Evolutionary conservation across 129 eudicot genomes (phyloP), one percentile per base, ranked within the genome.

Genomic region (Tanacetum coccineum): DNA sequence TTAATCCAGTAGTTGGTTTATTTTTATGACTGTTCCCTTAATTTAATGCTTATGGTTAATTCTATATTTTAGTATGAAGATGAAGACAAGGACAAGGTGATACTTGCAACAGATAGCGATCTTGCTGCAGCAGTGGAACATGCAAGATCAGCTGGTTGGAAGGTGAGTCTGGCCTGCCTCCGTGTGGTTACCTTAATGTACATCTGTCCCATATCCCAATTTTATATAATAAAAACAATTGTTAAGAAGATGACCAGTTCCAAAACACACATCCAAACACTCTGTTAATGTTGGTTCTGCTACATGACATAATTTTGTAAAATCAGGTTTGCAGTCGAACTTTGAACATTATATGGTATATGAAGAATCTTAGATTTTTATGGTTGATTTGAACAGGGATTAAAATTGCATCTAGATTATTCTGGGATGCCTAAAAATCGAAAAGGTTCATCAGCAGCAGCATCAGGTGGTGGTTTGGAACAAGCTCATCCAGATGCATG

Each of bases 91-190:
- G 99, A 93, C 58, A 77, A 80, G 71, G 96, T 93, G 74, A 80
- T 93, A 28, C 93, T 89, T 51, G 93, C 95, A 71, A 83, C 95
- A 6, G 97, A 93, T 83, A 68, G 90, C 60, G 99, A 93, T 81
- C 96, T 93, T 77, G 84, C 62, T 58, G 97, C 95, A 50, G 99
- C 96, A 36, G 86, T 93, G 13, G 90, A 93, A 68, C 99, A 93
- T 77, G 99, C 99, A 15, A 84, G 74, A 70, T 76, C 72, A 53
- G 87, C 89, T 46, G 95, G 95, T 45, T 90, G 92, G 97, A 90
- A 90, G 97, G 97, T 90, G 67, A 59, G 68, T 69, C 13, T 9
- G 19, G 13, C 42, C 25, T 62, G 13, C 62, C 15, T 52, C 13
- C 6, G 11, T 72, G 19, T 6, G 17, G 17, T 6, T 15, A 14